phyloP scores from a whole-genome alignment of 495 filamentous ascomycete genomes.

The Aspergillus nidulans region DNA sequence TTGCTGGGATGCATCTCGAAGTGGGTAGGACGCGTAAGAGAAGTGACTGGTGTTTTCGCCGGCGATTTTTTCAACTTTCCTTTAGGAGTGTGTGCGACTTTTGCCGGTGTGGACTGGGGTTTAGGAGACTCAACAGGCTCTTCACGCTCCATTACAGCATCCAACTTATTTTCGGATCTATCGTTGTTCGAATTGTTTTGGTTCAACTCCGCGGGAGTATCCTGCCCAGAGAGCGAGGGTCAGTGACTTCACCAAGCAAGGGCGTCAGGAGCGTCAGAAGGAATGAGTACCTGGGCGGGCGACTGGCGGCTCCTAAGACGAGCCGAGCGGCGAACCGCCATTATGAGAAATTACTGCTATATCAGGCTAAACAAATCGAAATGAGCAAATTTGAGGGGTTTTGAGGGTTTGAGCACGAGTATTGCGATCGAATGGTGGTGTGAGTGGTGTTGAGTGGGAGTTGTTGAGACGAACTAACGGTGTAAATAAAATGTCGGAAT shows the following conservation, averaged over 20 bases:
- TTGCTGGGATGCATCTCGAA: slow-evolving; percentile 79
- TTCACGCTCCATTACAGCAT: slow-evolving; percentile 37
- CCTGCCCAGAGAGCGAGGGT: slow-evolving; percentile 16
- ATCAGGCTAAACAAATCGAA: no score
- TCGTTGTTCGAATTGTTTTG: slow-evolving; percentile 11
- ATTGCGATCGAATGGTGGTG: slow-evolving; percentile 1
- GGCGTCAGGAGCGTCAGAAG: slow-evolving; percentile 1
- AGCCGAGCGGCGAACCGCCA: slow-evolving; percentile 41
- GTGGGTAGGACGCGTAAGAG: slow-evolving; percentile 43
- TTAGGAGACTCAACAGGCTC: slow-evolving; percentile 19
- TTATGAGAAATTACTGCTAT: slow-evolving; percentile 9
- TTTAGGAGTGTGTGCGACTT: slow-evolving; percentile 12
- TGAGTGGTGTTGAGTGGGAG: neutral
- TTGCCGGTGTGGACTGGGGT: slow-evolving; percentile 5
- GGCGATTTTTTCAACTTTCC: slow-evolving; percentile 7
- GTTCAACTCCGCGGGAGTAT: slow-evolving; percentile 12
- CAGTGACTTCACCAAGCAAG: slow-evolving; percentile 16
- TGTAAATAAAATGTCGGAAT: slow-evolving; percentile 20
- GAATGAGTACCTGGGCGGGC: slow-evolving; percentile 26
- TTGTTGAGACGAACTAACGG: slow-evolving; percentile 3
- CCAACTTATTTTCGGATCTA: slow-evolving; percentile 18
- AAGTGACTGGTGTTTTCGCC: slow-evolving; percentile 49
- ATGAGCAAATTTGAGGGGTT: neutral
- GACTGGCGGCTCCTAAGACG: slow-evolving; percentile 31
- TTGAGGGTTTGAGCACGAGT: neutral